Percentiles rank a stretch among this genome's conserved stretches.
Evolutionary conservation across 176 grass and related monocot species (phyloP).

Genomic region (Musa beccarii): DNA sequence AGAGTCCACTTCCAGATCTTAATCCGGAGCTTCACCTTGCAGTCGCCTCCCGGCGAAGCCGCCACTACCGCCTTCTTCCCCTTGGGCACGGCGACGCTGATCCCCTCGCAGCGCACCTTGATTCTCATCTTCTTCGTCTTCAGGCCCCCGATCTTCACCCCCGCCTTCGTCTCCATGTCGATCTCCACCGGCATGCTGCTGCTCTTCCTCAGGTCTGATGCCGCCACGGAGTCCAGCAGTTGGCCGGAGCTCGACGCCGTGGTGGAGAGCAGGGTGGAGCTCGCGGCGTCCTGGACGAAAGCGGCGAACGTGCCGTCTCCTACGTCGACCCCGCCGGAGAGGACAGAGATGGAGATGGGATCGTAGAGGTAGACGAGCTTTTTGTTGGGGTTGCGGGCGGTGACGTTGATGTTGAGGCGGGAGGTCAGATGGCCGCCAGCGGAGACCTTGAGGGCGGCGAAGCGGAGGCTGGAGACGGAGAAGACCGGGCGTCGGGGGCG

Average conservation of each 20-base stretch:
- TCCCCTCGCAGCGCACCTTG: slow-evolving; percentile 61
- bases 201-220: slow-evolving; percentile 65
- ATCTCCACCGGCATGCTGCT: slow-evolving; percentile 40
- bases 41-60: slow-evolving; percentile 15
- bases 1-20: slow-evolving; percentile 99
- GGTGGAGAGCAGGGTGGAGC: slow-evolving; percentile 59
- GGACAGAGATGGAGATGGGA: slow-evolving; percentile 49
- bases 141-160: slow-evolving; percentile 50
- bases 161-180: slow-evolving; percentile 82
- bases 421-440: slow-evolving; percentile 23
- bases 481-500: slow-evolving; percentile 73
- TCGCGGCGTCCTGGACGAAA: slow-evolving; percentile 49
- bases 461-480: slow-evolving; percentile 45
- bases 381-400: slow-evolving; percentile 75
- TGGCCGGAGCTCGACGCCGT: slow-evolving; percentile 42
- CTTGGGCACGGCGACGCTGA: slow-evolving; percentile 50
- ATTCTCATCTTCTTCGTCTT: slow-evolving; percentile 78
- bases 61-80: slow-evolving; percentile 33
- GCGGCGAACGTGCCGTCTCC: slow-evolving; percentile 52
- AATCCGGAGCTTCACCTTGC: slow-evolving; percentile 76
- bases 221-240: slow-evolving; percentile 47
- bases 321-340: slow-evolving; percentile 54
- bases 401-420: slow-evolving; percentile 57
- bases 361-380: slow-evolving; percentile 93
- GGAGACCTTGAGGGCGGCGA: slow-evolving; percentile 54